These are phyloP conservation scores for Keithomyces neogunnii DNA, from an alignment of 2,329 filamentous ascomycete species.

Conservation along the genomic window DNA sequence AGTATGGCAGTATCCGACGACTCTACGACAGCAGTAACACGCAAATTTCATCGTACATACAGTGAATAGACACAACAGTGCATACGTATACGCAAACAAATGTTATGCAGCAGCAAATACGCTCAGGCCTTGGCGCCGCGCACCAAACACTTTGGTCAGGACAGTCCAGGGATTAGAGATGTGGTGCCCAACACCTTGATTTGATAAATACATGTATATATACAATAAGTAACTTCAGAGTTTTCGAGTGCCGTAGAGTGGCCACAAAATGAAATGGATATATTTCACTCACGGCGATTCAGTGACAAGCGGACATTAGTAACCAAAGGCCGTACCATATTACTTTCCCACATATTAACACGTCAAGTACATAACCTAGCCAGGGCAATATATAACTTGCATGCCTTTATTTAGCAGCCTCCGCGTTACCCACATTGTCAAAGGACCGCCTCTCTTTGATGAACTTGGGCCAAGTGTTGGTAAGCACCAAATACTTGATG, in stretches of 20 bases:
- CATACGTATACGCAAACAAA: too few relatives aligned
- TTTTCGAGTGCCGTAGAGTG: background rate
- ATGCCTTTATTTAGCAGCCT: slow-evolving; percentile 6
- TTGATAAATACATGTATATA: background rate
- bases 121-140: too few relatives aligned
- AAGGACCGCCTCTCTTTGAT: slow-evolving; percentile 33
- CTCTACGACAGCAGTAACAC: too few relatives aligned
- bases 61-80: too few relatives aligned
- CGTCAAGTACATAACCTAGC: background rate
- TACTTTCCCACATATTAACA: background rate
- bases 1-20: too few relatives aligned
- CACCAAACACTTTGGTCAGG: too few relatives aligned
- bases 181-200: too few relatives aligned
- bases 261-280: background rate
- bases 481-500: slow-evolving; percentile 60
- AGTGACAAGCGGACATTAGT: background rate
- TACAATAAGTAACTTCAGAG: background rate
- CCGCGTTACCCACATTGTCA: slow-evolving; percentile 12
- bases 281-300: background rate
- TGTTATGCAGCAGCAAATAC: too few relatives aligned
- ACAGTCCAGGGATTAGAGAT: too few relatives aligned
- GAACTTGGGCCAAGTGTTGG: slow-evolving; percentile 61
- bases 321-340: background rate
- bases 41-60: too few relatives aligned
- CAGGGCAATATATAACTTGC: background rate